These are phyloP conservation scores for Lactuca sativa DNA, from an alignment of 129 eudicot species.

Conservation along the genomic window DNA sequence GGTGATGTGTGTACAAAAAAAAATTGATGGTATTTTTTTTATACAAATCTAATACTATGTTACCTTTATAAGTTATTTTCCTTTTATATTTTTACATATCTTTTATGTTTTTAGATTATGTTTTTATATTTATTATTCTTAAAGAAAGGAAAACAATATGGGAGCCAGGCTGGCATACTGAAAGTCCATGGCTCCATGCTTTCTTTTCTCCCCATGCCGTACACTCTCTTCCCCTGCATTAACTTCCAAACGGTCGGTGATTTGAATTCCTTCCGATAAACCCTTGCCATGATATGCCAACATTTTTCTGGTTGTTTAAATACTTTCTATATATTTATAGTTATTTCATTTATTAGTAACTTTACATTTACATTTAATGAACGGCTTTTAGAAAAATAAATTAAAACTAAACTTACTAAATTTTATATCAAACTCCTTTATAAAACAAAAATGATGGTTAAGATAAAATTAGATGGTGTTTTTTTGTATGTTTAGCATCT, in stretches of 20 bases:
- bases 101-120: neutral
- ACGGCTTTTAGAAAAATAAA: too few relatives aligned
- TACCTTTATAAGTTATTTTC: too few relatives aligned
- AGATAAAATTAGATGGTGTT: too few relatives aligned
- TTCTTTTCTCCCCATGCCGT: slow-evolving; percentile 31
- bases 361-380: too few relatives aligned
- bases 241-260: slow-evolving; percentile 83
- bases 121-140: neutral
- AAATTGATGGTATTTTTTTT: too few relatives aligned
- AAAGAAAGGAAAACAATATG: neutral
- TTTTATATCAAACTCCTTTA: slow-evolving; percentile 15
- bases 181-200: slow-evolving; percentile 39
- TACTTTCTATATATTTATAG: neutral
- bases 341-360: too few relatives aligned
- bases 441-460: neutral
- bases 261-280: slow-evolving; percentile 28
- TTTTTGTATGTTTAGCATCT: too few relatives aligned
- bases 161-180: slow-evolving; percentile 52
- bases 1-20: too few relatives aligned
- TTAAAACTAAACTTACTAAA: too few relatives aligned
- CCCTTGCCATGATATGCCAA: neutral
- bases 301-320: slow-evolving; percentile 2
- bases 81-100: neutral
- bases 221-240: slow-evolving; percentile 25
- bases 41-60: too few relatives aligned